phyloP scores from a whole-genome alignment of 495 filamentous ascomycete genomes.

The Ramalina peruviana region DNA sequence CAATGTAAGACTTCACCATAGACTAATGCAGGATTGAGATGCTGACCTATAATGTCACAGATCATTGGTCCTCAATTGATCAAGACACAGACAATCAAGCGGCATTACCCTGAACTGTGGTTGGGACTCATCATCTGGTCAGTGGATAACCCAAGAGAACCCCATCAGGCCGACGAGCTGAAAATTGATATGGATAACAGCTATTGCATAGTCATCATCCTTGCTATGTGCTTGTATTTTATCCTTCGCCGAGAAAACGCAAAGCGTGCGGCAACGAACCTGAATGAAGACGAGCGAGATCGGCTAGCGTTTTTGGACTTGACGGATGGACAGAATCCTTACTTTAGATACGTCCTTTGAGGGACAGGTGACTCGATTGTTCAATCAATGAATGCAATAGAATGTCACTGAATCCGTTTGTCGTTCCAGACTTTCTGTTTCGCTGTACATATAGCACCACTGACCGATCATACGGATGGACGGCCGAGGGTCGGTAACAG shows the following conservation, averaged over 20 bases:
- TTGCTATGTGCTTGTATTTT: constrained; percentile 39
- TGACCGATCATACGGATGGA: no score
- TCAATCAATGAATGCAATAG: no score
- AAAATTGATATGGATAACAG: constrained; percentile 21
- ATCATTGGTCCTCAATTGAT: constrained; percentile 63
- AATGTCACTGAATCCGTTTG: no score
- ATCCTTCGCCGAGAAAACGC: constrained; percentile 45
- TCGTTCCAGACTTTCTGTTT: no score
- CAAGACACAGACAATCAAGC: constrained; percentile 39
- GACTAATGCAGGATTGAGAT: not conserved
- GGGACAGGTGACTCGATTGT: no score
- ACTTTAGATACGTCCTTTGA: constrained; percentile 59
- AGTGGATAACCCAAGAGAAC: constrained; percentile 10
- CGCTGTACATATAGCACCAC: no score
- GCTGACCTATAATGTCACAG: constrained; percentile 3
- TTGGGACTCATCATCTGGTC: constrained; percentile 57
- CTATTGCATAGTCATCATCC: constrained; percentile 52
- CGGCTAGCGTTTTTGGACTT: constrained; percentile 56
- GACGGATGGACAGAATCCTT: constrained; percentile 63
- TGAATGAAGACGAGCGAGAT: constrained; percentile 48
- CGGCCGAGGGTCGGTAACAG: no score
- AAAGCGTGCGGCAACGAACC: constrained; percentile 26
- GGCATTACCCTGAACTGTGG: constrained; percentile 62
- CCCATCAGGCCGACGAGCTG: not conserved
- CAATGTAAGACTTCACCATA: constrained; percentile 20